Evolutionary conservation across 345 rosid species (phyloP).

Genomic region (Clausena lansium): DNA sequence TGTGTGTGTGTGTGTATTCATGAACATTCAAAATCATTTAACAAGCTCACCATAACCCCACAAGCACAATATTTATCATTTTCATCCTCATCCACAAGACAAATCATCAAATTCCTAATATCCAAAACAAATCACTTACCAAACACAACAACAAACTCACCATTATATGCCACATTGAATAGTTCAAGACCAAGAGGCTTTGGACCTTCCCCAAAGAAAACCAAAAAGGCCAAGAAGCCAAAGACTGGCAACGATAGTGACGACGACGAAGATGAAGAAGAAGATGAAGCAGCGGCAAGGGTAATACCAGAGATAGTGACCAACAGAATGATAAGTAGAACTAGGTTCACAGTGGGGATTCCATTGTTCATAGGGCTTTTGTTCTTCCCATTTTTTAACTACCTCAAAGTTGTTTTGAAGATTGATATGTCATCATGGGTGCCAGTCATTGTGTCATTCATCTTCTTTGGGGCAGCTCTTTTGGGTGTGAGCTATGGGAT

Average conservation of each 20-base stretch:
- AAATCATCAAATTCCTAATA: constrained; percentile 23
- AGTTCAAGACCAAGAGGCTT: constrained; percentile 83
- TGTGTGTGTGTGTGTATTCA: neutral
- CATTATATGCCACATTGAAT: constrained; percentile 50
- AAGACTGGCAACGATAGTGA: constrained; percentile 23
- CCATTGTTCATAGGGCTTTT: constrained; percentile 69
- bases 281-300: constrained; percentile 42
- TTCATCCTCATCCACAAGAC: constrained; percentile 4
- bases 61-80: neutral
- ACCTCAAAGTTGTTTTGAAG: constrained; percentile 76
- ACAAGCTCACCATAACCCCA: constrained; percentile 9
- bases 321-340: constrained; percentile 84
- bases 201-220: constrained; percentile 61
- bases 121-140: constrained; percentile 14
- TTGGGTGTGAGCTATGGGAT: constrained; percentile 89
- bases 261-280: constrained; percentile 32
- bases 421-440: constrained; percentile 85
- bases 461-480: constrained; percentile 85
- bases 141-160: neutral
- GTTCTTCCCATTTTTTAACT: constrained; percentile 89
- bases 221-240: constrained; percentile 43
- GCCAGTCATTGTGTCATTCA: constrained; percentile 74
- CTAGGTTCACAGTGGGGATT: constrained; percentile 75
- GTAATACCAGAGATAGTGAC: constrained; percentile 88
- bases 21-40: constrained; percentile 8